Conservation (phyloP, 2,329 filamentous ascomycete species). For the Cercospora janseana region DNA sequence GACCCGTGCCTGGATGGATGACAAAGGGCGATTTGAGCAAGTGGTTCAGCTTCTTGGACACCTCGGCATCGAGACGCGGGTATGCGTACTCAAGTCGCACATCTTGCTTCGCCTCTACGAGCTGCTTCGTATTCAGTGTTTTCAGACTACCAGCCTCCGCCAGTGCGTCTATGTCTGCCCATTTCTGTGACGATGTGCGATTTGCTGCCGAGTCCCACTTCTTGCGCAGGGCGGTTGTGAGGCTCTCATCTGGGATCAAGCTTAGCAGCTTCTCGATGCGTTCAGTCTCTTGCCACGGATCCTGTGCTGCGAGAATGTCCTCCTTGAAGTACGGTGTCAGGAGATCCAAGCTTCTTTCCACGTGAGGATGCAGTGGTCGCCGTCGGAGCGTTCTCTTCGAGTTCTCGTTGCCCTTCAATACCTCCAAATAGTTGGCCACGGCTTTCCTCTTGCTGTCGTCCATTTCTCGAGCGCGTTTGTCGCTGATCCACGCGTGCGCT, state of each 20-base stretch:
- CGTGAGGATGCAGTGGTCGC: slow-evolving; percentile 84
- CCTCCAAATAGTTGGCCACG: slow-evolving; percentile 84
- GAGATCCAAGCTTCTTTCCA: slow-evolving; percentile 80
- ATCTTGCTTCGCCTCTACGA: slow-evolving; percentile 90
- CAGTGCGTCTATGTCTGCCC: slow-evolving; percentile 86
- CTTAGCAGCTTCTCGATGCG: slow-evolving; percentile 74
- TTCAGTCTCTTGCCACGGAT: slow-evolving; percentile 73
- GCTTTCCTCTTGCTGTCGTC: slow-evolving; percentile 82
- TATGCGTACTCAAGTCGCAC: slow-evolving; percentile 97
- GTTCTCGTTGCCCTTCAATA: slow-evolving; percentile 82
- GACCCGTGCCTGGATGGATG: slow-evolving; percentile 87
- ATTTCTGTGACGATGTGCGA: slow-evolving; percentile 76
- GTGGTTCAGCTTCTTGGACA: slow-evolving; percentile 97
- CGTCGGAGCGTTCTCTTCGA: slow-evolving; percentile 79
- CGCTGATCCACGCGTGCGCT: slow-evolving; percentile 97
- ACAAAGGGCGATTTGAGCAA: slow-evolving; percentile 96
- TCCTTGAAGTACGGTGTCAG: slow-evolving; percentile 80
- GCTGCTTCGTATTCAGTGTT: slow-evolving; percentile 50
- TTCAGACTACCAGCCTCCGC: slow-evolving; percentile 79
- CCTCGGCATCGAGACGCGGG: slow-evolving; percentile 91
- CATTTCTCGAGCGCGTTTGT: slow-evolving; percentile 77
- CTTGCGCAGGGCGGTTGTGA: slow-evolving; percentile 75
- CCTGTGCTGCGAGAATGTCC: slow-evolving; percentile 78
- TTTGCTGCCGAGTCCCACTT: slow-evolving; percentile 88
- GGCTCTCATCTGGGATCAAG: slow-evolving; percentile 75